A percentile compares a stretch with the other conserved stretches of the same genome.
Conservation (phyloP, 1,284 basidiomycete species). For the Volvariella surrecta region DNA sequence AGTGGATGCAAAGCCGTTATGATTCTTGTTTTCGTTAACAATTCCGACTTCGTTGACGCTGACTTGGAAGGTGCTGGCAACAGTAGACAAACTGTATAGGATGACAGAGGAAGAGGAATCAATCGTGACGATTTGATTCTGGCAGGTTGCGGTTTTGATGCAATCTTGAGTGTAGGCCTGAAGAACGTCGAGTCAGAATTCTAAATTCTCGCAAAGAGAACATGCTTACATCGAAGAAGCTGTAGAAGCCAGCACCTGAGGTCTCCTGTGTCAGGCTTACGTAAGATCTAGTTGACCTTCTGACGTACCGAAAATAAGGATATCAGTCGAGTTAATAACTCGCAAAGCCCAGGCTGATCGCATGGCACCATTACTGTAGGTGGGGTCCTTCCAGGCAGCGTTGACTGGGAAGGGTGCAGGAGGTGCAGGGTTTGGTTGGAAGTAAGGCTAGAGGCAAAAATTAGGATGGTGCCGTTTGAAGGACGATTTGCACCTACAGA, state of each 20-base stretch:
- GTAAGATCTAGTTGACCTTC: not conserved
- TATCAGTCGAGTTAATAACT: conserved; percentile 45
- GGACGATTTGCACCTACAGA: conserved; percentile 33
- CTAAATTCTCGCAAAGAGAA: not conserved
- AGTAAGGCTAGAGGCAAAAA: conserved; percentile 38
- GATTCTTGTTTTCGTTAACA: conserved; percentile 39
- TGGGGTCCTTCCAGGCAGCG: conserved; percentile 47
- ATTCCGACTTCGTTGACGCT: conserved; percentile 44
- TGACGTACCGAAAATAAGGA: conserved; percentile 50
- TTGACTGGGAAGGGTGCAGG: conserved; percentile 49
- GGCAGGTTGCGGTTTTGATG: conserved; percentile 39
- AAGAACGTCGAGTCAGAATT: not conserved
- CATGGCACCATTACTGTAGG: conserved; percentile 25
- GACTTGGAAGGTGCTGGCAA: conserved; percentile 48
- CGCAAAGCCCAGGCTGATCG: conserved; percentile 52
- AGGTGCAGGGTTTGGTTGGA: conserved; percentile 51
- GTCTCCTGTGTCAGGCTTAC: not conserved
- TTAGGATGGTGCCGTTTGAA: not conserved
- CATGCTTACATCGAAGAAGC: conserved; percentile 44
- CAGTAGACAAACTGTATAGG: conserved; percentile 57
- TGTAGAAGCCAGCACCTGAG: conserved; percentile 57
- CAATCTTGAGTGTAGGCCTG: conserved; percentile 49
- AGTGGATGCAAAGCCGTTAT: conserved; percentile 55
- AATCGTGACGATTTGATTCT: conserved; percentile 50
- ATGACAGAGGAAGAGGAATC: conserved; percentile 43